Evolutionary conservation across 2,329 filamentous ascomycete genomes (phyloP).

Genomic region (Aspergillus ibericus): DNA sequence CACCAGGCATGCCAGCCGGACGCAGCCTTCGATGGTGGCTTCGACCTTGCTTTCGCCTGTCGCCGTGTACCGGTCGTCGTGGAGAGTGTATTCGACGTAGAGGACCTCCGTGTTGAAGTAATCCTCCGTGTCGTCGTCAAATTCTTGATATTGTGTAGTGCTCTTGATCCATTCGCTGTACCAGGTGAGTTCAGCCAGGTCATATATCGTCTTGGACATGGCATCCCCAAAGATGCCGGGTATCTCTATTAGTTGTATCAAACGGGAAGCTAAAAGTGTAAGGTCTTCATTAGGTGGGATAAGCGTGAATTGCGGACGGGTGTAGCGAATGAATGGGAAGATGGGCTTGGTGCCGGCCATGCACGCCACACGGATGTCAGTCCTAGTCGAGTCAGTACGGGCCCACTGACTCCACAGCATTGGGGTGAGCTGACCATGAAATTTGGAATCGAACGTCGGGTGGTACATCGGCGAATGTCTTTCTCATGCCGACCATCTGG

Average conservation of each 20-base stretch:
- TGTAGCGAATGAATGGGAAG: conserved; percentile 39
- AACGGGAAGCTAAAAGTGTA: conserved; percentile 31
- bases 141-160: conserved; percentile 26
- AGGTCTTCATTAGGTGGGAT: conserved; percentile 32
- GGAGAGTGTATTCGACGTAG: conserved; percentile 39
- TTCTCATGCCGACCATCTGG: conserved; percentile 41
- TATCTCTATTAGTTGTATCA: conserved; percentile 34
- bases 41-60: conserved; percentile 36
- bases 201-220: conserved; percentile 35
- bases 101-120: conserved; percentile 44
- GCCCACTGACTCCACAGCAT: background rate
- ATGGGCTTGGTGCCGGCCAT: conserved; percentile 41
- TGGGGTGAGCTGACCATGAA: conserved; percentile 33
- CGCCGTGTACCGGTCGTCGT: conserved; percentile 38
- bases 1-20: conserved; percentile 38
- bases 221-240: conserved; percentile 35
- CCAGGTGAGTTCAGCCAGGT: conserved; percentile 37
- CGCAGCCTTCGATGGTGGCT: conserved; percentile 39
- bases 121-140: conserved; percentile 38
- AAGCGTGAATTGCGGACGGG: conserved; percentile 32
- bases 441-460: conserved; percentile 41
- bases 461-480: conserved; percentile 40
- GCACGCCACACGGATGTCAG: conserved; percentile 42
- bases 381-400: conserved; percentile 27
- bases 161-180: conserved; percentile 41